Evolutionary conservation across 345 rosid species (phyloP), one percentile per base, ranked within the genome.

Genomic region (Hibiscus syriacus): DNA sequence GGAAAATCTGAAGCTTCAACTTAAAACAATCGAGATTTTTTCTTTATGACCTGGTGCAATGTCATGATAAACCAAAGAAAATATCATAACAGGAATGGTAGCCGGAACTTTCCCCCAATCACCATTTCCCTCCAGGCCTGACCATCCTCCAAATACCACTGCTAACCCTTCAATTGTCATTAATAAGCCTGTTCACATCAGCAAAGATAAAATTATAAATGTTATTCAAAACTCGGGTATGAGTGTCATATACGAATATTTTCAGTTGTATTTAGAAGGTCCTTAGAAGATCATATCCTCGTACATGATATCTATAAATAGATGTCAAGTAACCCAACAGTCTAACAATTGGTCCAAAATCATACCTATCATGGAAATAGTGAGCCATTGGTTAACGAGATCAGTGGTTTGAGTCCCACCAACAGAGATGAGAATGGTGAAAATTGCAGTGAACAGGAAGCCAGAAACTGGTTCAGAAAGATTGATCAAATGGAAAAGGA

Each of bases 1-100:
- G 6, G 1, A 26, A 34, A 26, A 39, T 67, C 4, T 30, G 14
- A 19, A 49, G 23, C 41, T 27, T 32, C 8, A 43, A 11, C 22
- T 69, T 30, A 2, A 48, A 46, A 48, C 20, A 60, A 20, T 10
- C 22, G 19, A 6, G 8, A 0, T 10, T 22, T 49, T 19, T 46
- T 55, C 19, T 36, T 74, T 82, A 83, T n/a, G 11, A 36, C 90
- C 87, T 2, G 92, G 88, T 52, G 77, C 76, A 16, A 78, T 39
- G 66, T 85, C 92, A 57, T 87, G 92, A 70, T 85, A 83, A 2
- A 83, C 90, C 74, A 85, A 70, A 20, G 88, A 78, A 69, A 87
- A 87, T 65, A 87, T 77, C 69, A 87, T 76, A 36, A 85, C 88
- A 3, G 88, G 90, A n/a, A 85, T 62, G 19, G 82, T 76, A n/a